Evolutionary conservation across 1,284 basidiomycete species (phyloP).

Genomic region (Tausonia pullulans): DNA sequence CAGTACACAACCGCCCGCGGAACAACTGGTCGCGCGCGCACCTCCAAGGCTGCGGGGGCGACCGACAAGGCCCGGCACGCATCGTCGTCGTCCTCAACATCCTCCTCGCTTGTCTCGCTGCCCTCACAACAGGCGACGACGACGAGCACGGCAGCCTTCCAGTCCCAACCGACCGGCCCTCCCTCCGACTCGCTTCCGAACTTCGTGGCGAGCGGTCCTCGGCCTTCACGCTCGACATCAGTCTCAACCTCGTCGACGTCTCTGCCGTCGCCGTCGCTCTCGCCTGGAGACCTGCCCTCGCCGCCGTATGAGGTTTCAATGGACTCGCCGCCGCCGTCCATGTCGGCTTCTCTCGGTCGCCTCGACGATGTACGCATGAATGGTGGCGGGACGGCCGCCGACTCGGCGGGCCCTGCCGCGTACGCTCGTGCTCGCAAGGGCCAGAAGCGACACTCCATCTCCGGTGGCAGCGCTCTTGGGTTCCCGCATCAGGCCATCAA

Average conservation of each 20-base stretch:
- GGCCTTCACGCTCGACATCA: constrained; percentile 10
- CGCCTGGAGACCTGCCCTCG: constrained; percentile 5
- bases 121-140: background rate
- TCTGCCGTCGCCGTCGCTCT: constrained; percentile 5
- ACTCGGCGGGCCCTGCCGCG: background rate
- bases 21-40: too few relatives aligned
- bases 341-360: constrained; percentile 15
- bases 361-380: constrained; percentile 10
- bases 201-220: background rate
- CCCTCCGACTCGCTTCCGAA: background rate
- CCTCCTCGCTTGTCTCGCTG: background rate
- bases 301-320: background rate
- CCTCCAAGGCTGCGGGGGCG: too few relatives aligned
- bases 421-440: constrained; percentile 11
- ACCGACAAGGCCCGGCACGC: background rate
- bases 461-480: constrained; percentile 9
- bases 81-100: background rate
- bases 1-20: too few relatives aligned
- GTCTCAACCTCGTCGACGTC: constrained; percentile 10
- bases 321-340: constrained; percentile 10
- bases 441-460: constrained; percentile 18
- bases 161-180: background rate
- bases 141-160: background rate
- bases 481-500: constrained; percentile 6
- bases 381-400: background rate